Conservation (phyloP, 768 basidiomycete genomes). For the Galerina marginata region DNA sequence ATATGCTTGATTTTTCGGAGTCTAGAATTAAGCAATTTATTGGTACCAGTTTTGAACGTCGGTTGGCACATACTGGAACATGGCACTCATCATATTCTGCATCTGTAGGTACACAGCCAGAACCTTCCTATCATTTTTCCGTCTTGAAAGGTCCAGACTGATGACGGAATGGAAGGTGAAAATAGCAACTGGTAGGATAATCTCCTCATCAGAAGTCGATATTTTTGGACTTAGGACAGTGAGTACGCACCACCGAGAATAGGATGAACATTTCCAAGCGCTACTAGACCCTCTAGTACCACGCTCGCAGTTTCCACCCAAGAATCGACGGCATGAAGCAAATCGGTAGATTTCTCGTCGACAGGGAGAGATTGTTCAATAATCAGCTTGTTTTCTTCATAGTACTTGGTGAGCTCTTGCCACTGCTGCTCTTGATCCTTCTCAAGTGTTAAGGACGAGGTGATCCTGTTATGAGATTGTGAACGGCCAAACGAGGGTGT, state of each 20-base stretch:
- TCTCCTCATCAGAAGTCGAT: background rate
- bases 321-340: slow-evolving; percentile 3
- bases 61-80: slow-evolving; percentile 44
- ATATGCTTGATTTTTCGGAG: slow-evolving; percentile 18
- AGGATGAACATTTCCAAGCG: slow-evolving; percentile 12
- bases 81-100: slow-evolving; percentile 47
- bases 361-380: background rate
- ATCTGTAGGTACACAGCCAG: slow-evolving; percentile 44
- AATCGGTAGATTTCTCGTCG: background rate
- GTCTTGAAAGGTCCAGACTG: slow-evolving; percentile 44
- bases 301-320: slow-evolving; percentile 7
- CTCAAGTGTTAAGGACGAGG: background rate
- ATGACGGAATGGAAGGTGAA: slow-evolving; percentile 48
- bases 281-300: slow-evolving; percentile 4
- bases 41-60: background rate
- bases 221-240: background rate
- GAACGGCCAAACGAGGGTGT: too few species aligned
- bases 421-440: background rate
- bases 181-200: slow-evolving; percentile 36
- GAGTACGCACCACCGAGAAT: slow-evolving; percentile 8
- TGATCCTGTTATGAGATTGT: too few species aligned
- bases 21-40: slow-evolving; percentile 7
- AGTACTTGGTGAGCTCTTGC: slow-evolving; percentile 2
- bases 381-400: slow-evolving; percentile 5
- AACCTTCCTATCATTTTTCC: slow-evolving; percentile 53